Evolutionary conservation across 2,329 filamentous ascomycete species (phyloP).

Genomic region (Rhynchosporium agropyri): DNA sequence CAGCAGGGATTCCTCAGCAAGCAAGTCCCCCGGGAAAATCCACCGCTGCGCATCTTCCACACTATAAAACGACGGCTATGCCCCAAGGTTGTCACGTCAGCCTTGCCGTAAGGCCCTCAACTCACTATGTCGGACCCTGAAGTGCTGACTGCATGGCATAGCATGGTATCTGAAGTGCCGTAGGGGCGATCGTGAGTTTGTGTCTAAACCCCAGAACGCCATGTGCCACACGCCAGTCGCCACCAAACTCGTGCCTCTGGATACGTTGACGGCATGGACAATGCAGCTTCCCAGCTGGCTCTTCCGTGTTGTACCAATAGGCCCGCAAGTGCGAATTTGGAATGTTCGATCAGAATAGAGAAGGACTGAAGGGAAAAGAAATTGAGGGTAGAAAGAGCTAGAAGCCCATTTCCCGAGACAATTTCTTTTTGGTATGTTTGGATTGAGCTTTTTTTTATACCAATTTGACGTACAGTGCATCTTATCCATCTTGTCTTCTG

Average conservation of each 20-base stretch:
- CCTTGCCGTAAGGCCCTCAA: slow-evolving; percentile 6
- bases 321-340: slow-evolving; percentile 7
- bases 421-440: neutral
- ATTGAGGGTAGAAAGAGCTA: neutral
- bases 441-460: neutral
- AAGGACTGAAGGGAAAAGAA: neutral
- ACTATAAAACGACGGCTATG: slow-evolving; percentile 10
- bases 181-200: too few relatives aligned
- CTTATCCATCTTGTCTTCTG: neutral
- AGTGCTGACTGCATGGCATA: neutral
- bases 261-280: neutral
- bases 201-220: too few relatives aligned
- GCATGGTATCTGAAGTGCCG: too few relatives aligned
- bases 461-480: neutral
- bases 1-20: slow-evolving; percentile 8
- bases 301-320: neutral
- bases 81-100: slow-evolving; percentile 14
- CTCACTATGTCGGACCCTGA: neutral
- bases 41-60: slow-evolving; percentile 11
- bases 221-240: neutral
- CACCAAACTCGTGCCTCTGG: neutral
- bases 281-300: neutral
- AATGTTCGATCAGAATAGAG: neutral
- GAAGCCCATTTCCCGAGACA: neutral
- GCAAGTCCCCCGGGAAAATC: slow-evolving; percentile 11